phyloP scores from a whole-genome alignment of 331 rosid species.

The Quercus phellos region DNA sequence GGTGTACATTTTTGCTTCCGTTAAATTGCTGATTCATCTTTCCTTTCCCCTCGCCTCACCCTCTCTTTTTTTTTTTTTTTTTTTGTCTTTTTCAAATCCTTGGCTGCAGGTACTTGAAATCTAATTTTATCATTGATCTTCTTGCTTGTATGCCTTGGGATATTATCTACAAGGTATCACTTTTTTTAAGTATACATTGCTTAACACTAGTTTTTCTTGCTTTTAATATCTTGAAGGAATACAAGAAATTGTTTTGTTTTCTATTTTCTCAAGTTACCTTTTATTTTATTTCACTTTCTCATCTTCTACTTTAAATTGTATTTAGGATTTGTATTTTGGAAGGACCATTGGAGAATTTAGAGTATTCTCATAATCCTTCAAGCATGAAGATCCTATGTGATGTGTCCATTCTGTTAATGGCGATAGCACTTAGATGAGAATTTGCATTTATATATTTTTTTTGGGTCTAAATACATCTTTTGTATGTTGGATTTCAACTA shows the following conservation, averaged over 20 bases:
- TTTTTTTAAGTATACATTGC: slow-evolving; percentile 11
- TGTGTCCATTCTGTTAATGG: not conserved
- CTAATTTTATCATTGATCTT: slow-evolving; percentile 63
- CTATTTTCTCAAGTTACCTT: not conserved
- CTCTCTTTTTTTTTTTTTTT: too few species aligned
- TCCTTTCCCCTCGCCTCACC: too few species aligned
- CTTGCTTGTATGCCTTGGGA: slow-evolving; percentile 98
- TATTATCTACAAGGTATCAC: slow-evolving; percentile 68
- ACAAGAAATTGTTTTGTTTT: not conserved
- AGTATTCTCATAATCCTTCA: not conserved
- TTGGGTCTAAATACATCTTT: not conserved
- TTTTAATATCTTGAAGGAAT: not conserved
- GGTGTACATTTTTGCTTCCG: not conserved
- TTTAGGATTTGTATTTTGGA: not conserved
- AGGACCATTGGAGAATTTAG: not conserved
- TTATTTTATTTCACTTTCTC: too few species aligned
- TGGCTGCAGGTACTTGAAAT: slow-evolving; percentile 71
- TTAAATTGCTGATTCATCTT: not conserved
- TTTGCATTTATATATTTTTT: too few species aligned
- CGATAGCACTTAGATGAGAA: too few species aligned
- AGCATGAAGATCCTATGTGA: not conserved
- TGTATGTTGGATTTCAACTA: not conserved
- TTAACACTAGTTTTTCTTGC: not conserved
- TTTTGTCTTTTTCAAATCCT: not conserved
- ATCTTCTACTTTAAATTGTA: not conserved